A percentile compares a stretch with the other conserved stretches of the same genome.
Conservation (phyloP, 2,329 filamentous ascomycete species). For the Lojkania enalia region DNA sequence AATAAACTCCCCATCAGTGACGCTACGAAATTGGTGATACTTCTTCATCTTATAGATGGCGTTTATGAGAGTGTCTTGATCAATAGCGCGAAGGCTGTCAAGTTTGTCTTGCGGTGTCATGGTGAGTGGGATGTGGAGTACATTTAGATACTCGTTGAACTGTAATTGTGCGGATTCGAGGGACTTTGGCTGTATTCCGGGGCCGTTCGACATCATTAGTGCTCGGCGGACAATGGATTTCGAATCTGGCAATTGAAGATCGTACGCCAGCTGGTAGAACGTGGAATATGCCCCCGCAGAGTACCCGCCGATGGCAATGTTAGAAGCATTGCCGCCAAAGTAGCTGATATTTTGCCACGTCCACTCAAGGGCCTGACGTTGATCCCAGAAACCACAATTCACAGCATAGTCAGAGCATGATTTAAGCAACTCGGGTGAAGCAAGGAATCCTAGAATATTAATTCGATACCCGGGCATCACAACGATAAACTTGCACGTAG, state of each 20-base stretch:
- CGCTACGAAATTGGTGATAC: constrained; percentile 59
- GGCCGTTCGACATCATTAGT: constrained; percentile 59
- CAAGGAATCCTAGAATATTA: constrained; percentile 60
- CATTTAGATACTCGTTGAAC: constrained; percentile 55
- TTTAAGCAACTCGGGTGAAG: constrained; percentile 52
- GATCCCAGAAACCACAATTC: constrained; percentile 63
- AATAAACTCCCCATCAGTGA: constrained; percentile 56
- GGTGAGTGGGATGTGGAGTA: constrained; percentile 48
- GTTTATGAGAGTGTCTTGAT: constrained; percentile 47
- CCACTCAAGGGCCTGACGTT: constrained; percentile 60
- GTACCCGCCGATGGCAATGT: constrained; percentile 60
- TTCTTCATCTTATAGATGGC: constrained; percentile 48
- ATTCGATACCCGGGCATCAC: constrained; percentile 61
- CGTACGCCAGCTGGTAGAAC: constrained; percentile 62
- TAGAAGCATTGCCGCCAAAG: constrained; percentile 56
- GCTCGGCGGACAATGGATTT: constrained; percentile 55
- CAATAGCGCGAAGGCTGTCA: constrained; percentile 46
- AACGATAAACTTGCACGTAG: constrained; percentile 51
- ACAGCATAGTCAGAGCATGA: constrained; percentile 39
- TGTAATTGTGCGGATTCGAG: constrained; percentile 54
- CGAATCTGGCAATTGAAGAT: constrained; percentile 53
- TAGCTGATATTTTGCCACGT: constrained; percentile 54
- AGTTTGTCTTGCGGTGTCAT: constrained; percentile 52
- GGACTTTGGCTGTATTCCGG: constrained; percentile 57
- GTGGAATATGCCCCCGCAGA: constrained; percentile 60